A percentile compares a stretch with the other conserved stretches of the same genome.
These are phyloP conservation scores for Ophiostoma perfectum DNA, from an alignment of 2,329 filamentous ascomycete genomes.

Conservation along the genomic window DNA sequence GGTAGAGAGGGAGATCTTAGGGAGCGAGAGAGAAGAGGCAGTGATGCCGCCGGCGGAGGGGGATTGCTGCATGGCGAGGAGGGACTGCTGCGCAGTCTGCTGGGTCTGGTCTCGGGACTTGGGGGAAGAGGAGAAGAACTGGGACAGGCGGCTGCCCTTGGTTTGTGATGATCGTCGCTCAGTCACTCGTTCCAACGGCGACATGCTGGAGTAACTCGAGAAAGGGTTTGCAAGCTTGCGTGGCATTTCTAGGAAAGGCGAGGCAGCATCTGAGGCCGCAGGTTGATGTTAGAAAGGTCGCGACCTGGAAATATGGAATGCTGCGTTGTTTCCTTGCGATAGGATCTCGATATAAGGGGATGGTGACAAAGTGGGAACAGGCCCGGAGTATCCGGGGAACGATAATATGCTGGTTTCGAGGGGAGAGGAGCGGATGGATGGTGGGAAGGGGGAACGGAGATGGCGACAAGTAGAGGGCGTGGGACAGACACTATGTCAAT, in stretches of 20 bases:
- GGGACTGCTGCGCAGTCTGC: conserved; percentile 56
- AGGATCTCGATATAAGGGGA: background rate
- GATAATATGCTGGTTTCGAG: conserved; percentile 10
- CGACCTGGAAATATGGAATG: background rate
- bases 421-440: background rate
- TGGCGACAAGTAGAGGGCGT: background rate
- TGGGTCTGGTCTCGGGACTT: conserved; percentile 65
- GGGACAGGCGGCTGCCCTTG: conserved; percentile 67
- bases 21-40: conserved; percentile 69
- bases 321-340: background rate
- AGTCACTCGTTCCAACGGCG: conserved; percentile 44
- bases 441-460: background rate
- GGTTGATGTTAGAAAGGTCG: background rate
- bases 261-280: conserved; percentile 18
- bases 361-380: background rate
- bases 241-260: conserved; percentile 45
- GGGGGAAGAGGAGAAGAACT: conserved; percentile 76
- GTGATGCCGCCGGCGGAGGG: conserved; percentile 50
- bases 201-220: conserved; percentile 45
- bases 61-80: conserved; percentile 59
- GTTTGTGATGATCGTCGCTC: conserved; percentile 57
- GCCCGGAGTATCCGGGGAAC: background rate
- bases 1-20: conserved; percentile 86
- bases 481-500: conserved; percentile 5
- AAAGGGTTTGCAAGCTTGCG: conserved; percentile 56